phyloP scores from a whole-genome alignment of 2,329 filamentous ascomycete species.

The Domatiomyces catenatus region DNA sequence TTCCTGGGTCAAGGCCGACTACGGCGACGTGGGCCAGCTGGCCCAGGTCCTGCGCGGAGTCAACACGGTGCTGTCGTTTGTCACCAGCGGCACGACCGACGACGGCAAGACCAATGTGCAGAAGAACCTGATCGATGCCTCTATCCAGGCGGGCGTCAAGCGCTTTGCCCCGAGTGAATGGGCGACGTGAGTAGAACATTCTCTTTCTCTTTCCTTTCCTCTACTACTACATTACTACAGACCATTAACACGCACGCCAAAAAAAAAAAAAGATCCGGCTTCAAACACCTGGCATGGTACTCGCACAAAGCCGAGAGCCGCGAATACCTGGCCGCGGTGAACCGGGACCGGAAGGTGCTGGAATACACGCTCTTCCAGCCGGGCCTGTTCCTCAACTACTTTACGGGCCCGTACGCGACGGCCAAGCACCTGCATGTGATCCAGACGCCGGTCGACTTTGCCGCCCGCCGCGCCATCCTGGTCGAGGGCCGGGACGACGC shows the following conservation, averaged over 20 bases:
- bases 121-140: constrained; percentile 20
- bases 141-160: constrained; percentile 18
- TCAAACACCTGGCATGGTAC: constrained; percentile 27
- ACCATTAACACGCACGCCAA: too few species aligned
- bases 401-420: constrained; percentile 36
- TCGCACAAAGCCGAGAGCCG: constrained; percentile 35
- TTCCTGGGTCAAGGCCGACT: constrained; percentile 16
- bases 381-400: constrained; percentile 40
- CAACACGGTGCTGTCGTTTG: constrained; percentile 7
- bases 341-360: constrained; percentile 34
- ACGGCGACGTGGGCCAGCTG: constrained; percentile 6
- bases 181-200: constrained; percentile 9
- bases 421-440: constrained; percentile 29
- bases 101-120: constrained; percentile 1
- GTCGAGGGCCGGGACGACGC: constrained; percentile 20
- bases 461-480: constrained; percentile 20
- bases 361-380: constrained; percentile 44
- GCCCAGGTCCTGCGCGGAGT: constrained; percentile 2
- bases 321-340: constrained; percentile 37
- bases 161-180: constrained; percentile 24
- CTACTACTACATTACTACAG: too few species aligned
- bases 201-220: background rate
- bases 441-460: constrained; percentile 24
- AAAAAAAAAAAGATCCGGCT: background rate
- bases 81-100: constrained; percentile 1